phyloP scores from a whole-genome alignment of 257 asterid genomes.

The Buddleja alternifolia region DNA sequence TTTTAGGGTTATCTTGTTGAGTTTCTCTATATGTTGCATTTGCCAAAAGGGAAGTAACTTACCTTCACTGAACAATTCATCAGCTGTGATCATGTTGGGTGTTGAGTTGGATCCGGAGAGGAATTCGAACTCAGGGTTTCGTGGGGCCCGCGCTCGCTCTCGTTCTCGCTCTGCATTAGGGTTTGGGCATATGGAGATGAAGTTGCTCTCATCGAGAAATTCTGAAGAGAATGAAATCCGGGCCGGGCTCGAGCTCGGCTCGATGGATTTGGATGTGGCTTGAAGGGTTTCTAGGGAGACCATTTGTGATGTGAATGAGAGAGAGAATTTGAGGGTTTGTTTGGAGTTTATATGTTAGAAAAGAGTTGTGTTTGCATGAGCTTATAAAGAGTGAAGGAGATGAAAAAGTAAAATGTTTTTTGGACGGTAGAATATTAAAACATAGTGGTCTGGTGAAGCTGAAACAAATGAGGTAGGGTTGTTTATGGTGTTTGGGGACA shows the following conservation, averaged over 20 bases:
- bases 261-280: slow-evolving; percentile 30
- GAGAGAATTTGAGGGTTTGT: slow-evolving; percentile 12
- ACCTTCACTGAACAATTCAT: slow-evolving; percentile 72
- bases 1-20: slow-evolving; percentile 48
- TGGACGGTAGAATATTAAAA: slow-evolving; percentile 57
- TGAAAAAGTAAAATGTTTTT: background rate
- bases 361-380: slow-evolving; percentile 33
- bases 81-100: slow-evolving; percentile 66
- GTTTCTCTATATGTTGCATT: slow-evolving; percentile 58
- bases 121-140: slow-evolving; percentile 68
- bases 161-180: slow-evolving; percentile 30
- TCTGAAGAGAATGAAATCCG: slow-evolving; percentile 87
- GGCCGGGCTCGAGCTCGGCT: slow-evolving; percentile 43
- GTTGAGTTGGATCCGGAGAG: slow-evolving; percentile 43
- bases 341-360: slow-evolving; percentile 21
- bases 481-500: slow-evolving; percentile 46
- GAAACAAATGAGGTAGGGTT: slow-evolving; percentile 47
- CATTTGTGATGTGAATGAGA: slow-evolving; percentile 40
- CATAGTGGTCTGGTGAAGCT: slow-evolving; percentile 58
- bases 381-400: slow-evolving; percentile 43
- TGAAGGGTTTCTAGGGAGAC: slow-evolving; percentile 45
- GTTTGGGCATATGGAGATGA: slow-evolving; percentile 75
- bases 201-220: slow-evolving; percentile 69
- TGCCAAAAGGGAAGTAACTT: slow-evolving; percentile 76
- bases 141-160: slow-evolving; percentile 30